These are phyloP conservation scores for Amauroascus niger DNA, from an alignment of 2,329 filamentous ascomycete genomes.

Conservation along the genomic window DNA sequence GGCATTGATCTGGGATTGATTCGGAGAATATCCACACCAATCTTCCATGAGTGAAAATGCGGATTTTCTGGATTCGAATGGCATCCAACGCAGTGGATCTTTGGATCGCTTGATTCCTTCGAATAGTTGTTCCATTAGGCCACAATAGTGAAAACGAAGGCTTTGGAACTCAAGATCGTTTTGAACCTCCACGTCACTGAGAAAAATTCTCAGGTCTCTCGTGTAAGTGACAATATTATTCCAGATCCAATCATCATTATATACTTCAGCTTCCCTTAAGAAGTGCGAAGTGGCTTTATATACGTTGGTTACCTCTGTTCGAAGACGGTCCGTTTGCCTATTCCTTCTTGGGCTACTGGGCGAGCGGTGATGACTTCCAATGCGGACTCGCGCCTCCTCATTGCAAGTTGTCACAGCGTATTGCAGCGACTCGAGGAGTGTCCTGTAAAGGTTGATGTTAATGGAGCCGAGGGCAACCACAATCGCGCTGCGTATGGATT, in stretches of 20 bases:
- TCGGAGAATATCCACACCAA: slow-evolving; percentile 95
- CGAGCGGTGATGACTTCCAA: slow-evolving; percentile 66
- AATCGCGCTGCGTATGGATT: slow-evolving; percentile 77
- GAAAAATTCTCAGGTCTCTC: slow-evolving; percentile 83
- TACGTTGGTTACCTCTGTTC: slow-evolving; percentile 91
- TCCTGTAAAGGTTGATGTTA: slow-evolving; percentile 86
- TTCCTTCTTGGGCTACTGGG: slow-evolving; percentile 74
- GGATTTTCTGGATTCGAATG: slow-evolving; percentile 90
- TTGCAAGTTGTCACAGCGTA: slow-evolving; percentile 77
- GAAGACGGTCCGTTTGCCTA: slow-evolving; percentile 71
- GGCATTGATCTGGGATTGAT: slow-evolving; percentile 69
- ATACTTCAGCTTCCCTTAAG: slow-evolving; percentile 65
- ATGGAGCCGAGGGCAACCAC: slow-evolving; percentile 89
- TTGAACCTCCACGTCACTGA: slow-evolving; percentile 91
- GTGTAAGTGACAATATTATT: slow-evolving; percentile 81
- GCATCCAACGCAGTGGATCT: slow-evolving; percentile 88
- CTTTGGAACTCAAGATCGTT: slow-evolving; percentile 92
- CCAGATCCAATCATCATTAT: slow-evolving; percentile 81
- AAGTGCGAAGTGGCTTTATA: slow-evolving; percentile 92
- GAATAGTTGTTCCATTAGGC: slow-evolving; percentile 83
- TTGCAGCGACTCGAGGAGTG: slow-evolving; percentile 79
- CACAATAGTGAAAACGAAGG: slow-evolving; percentile 85
- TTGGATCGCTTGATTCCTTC: slow-evolving; percentile 78
- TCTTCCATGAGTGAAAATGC: slow-evolving; percentile 97
- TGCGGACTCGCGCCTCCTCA: slow-evolving; percentile 73